Evolutionary conservation across 768 basidiomycete species (phyloP), one percentile per base, ranked within the genome.

Genomic region (Hortiboletus flavorubellus): DNA sequence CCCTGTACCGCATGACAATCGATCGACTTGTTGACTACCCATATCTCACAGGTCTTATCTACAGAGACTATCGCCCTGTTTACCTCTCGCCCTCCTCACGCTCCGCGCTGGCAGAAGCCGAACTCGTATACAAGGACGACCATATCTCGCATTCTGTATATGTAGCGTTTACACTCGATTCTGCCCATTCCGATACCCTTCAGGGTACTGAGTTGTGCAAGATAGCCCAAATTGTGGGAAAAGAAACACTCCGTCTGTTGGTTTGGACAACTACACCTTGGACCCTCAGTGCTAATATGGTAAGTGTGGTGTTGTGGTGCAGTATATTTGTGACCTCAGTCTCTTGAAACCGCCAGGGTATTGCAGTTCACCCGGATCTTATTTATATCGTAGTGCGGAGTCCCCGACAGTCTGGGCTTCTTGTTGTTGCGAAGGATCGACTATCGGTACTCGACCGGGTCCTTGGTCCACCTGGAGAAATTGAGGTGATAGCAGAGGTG

Each of bases 191-290:
- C 51, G 44, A 54, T 48, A 45, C 59, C 44, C 51, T 59, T 12
- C 55, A 53, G 57, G 67, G 39, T 14, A 51, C 56, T 6, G 34
- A 53, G 26, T 63, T 45, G 33, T 39, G 18, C 40, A 54, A 53
- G 46, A 43, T 60, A 37, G 12, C 79, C 44, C 71, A 68, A 23
- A 54, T 73, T 15, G 54, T 77, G 15, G 49, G 80, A 8, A 59
- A 65, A 2, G 66, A 67, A 60, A 16, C 63, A 46, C 70, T 86
- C 11, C 77, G 79, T 30, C 62, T 97, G 10, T 75, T 93, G 16
- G 89, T 96, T 5, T 99, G 96, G 96, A 98, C 96, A 3, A 98
- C 96, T 4, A 98, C 96, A 0, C 91, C 96, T 1, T 99, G 96
- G 96, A 98, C 93, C 5, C 73, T 98, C 45, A 93, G 91, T 6